Base-by-base conservation (phyloP, 106 monocot genomes). In the Cymbidium sinense region DNA sequence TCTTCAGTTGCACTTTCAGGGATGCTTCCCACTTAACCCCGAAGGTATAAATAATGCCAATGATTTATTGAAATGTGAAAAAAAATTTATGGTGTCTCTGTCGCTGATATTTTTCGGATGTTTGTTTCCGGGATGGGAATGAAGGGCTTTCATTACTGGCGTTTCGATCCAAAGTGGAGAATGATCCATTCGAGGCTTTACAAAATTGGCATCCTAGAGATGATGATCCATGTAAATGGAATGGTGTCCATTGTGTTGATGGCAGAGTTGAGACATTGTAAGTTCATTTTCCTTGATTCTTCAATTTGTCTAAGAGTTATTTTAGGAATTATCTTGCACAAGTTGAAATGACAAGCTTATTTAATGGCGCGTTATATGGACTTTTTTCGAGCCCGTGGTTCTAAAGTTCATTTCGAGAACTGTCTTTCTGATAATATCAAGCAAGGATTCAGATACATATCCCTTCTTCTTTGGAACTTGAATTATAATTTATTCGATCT, bases 241-340 rank as follows among this genome's bases (percentile, higher is more conserved):
- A 39, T 0, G 91, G 96, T 18, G 84, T 96, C 47, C 76, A 65
- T 37, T 96, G 93, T 75, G 50, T 80, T 51, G 86, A 87, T 89
- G 89, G 89, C 51, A 86, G 82, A 83, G 93, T 96, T 19, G 89
- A 89, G 70, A 81, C 74, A 29, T 30, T 96, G 96, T 96, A 86
- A 93, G 96, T 87, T 80, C 39, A 39, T 73, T 15, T 4, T 34
- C n/a, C 58, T 47, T 47, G 37, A 11, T 2, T 15, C 11, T 47
- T 11, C 47, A 47, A 47, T 47, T 47, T 47, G 17, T 2, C 47
- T 47, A 47, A 47, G 47, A 47, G 15, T 11, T 47, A 13, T 47
- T 47, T 47, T 2, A 47, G 47, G 47, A 47, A 47, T 47, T 47
- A 15, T 13, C 47, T 15, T 47, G 47, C 47, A 47, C 13, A 47